These are phyloP conservation scores for Nepenthes mirabilis DNA, from an alignment of 148 eudicot species.

Conservation along the genomic window DNA sequence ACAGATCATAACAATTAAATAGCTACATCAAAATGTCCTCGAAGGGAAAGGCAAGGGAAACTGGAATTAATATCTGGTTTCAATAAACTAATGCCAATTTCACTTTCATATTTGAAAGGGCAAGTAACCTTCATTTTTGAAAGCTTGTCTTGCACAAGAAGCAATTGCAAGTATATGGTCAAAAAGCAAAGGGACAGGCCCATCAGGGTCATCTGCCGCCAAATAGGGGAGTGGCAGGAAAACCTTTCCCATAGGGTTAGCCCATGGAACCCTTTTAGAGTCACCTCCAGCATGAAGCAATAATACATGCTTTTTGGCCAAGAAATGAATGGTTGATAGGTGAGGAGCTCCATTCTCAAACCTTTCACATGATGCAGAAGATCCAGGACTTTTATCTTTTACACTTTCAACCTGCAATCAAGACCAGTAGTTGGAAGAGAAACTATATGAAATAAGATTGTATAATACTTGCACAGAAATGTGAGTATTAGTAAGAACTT, in stretches of 20 bases:
- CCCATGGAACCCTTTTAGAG: conserved; percentile 99
- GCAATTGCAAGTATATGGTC: conserved; percentile 98
- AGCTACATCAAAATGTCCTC: no score
- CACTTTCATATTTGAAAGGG: conserved; percentile 7
- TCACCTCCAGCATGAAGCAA: conserved; percentile 99
- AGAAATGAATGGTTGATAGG: conserved; percentile 24
- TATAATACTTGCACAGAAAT: no score
- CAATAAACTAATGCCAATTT: not conserved
- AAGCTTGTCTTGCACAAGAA: conserved; percentile 96
- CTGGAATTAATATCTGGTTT: not conserved
- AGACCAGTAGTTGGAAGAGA: not conserved
- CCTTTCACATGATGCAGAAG: conserved; percentile 17
- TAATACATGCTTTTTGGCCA: conserved; percentile 64
- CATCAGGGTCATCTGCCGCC: conserved; percentile 94
- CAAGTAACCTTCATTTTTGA: conserved; percentile 66
- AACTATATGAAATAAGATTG: no score
- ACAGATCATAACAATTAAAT: no score
- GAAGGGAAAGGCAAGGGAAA: not conserved
- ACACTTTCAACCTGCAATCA: conserved; percentile 31
- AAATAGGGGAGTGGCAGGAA: conserved; percentile 95
- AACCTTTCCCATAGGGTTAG: conserved; percentile 98
- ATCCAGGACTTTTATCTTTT: conserved; percentile 17
- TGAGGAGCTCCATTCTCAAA: conserved; percentile 26
- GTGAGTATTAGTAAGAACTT: no score
- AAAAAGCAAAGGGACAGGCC: conserved; percentile 93